A percentile compares a stretch with the other conserved stretches of the same genome.
phyloP scores from a whole-genome alignment of 1,139 yeast species.

The Candida freyschussii region DNA sequence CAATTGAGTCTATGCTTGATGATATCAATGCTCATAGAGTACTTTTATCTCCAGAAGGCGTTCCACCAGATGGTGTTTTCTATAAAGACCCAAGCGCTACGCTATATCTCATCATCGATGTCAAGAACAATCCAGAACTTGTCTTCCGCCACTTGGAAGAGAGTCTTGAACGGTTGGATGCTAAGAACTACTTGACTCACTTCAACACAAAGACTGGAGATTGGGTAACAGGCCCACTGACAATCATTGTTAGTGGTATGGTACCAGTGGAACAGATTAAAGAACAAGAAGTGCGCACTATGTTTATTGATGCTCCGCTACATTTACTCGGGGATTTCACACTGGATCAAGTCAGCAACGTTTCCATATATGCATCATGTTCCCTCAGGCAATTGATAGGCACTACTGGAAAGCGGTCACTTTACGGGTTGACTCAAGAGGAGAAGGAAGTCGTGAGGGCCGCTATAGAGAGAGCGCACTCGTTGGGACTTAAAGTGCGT shows the following conservation, averaged over 20 bases:
- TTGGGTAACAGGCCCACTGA: slow-evolving; percentile 37
- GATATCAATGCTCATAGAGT: slow-evolving; percentile 28
- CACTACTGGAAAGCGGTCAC: slow-evolving; percentile 1
- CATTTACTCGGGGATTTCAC: not conserved
- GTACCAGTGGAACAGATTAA: slow-evolving; percentile 29
- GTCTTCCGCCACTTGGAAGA: slow-evolving; percentile 32
- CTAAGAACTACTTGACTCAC: slow-evolving; percentile 34
- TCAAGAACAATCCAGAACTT: slow-evolving; percentile 38
- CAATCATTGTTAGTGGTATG: slow-evolving; percentile 42
- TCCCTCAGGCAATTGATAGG: slow-evolving; percentile 14
- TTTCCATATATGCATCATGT: slow-evolving; percentile 14
- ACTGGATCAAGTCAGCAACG: not conserved
- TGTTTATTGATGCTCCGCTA: slow-evolving; percentile 36
- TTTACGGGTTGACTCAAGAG: slow-evolving; percentile 14
- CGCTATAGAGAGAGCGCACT: slow-evolving; percentile 33
- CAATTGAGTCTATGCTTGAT: slow-evolving; percentile 44
- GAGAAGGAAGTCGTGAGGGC: slow-evolving; percentile 28
- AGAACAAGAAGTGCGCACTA: slow-evolving; percentile 21
- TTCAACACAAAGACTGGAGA: slow-evolving; percentile 26
- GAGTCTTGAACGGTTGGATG: slow-evolving; percentile 33
- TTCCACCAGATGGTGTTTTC: slow-evolving; percentile 36
- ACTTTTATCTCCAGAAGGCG: slow-evolving; percentile 1
- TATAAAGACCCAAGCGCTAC: slow-evolving; percentile 37
- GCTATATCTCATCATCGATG: slow-evolving; percentile 42
- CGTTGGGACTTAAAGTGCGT: slow-evolving; percentile 35